Evolutionary conservation across 208 protist genomes (phyloP).

Genomic region (Vickermania ingenoplastis): DNA sequence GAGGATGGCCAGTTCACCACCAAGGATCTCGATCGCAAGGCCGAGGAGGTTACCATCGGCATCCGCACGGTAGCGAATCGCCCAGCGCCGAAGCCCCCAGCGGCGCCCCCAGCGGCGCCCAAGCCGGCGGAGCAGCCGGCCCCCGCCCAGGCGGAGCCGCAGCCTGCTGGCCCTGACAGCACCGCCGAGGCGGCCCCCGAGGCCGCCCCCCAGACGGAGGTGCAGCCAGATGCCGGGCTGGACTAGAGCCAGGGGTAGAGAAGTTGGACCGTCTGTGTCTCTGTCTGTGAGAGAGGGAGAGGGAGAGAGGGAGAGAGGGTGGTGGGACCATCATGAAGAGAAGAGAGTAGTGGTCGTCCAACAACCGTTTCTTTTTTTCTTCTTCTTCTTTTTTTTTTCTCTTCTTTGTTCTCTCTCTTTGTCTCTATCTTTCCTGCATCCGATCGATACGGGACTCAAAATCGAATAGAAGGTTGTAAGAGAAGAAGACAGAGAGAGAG

Average conservation of each 20-base stretch:
- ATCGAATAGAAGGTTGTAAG: constrained; percentile 1
- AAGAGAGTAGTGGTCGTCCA: too few species aligned
- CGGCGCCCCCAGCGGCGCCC: constrained; percentile 8
- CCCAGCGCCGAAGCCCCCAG: constrained; percentile 45
- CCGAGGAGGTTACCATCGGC: constrained; percentile 18
- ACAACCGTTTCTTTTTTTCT: too few species aligned
- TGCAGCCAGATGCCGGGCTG: not conserved
- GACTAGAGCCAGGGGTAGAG: constrained; percentile 2
- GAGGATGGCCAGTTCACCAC: constrained; percentile 24
- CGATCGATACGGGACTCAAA: not conserved
- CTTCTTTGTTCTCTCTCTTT: too few species aligned
- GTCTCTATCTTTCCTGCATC: too few species aligned
- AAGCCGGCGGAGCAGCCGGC: constrained; percentile 18
- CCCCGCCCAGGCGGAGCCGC: constrained; percentile 2
- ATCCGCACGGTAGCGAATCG: constrained; percentile 37
- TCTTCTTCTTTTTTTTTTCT: too few species aligned
- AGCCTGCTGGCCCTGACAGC: too few species aligned
- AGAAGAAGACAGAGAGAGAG: constrained; percentile 6
- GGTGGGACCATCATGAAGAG: too few species aligned
- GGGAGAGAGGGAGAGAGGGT: constrained; percentile 5
- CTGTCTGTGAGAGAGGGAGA: not conserved
- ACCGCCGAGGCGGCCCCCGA: constrained; percentile 16
- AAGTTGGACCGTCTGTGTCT: not conserved
- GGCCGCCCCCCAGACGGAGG: constrained; percentile 2
- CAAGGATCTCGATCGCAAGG: constrained; percentile 25